Conservation (phyloP, 2,329 filamentous ascomycete genomes). For the Arthroderma sp. region DNA sequence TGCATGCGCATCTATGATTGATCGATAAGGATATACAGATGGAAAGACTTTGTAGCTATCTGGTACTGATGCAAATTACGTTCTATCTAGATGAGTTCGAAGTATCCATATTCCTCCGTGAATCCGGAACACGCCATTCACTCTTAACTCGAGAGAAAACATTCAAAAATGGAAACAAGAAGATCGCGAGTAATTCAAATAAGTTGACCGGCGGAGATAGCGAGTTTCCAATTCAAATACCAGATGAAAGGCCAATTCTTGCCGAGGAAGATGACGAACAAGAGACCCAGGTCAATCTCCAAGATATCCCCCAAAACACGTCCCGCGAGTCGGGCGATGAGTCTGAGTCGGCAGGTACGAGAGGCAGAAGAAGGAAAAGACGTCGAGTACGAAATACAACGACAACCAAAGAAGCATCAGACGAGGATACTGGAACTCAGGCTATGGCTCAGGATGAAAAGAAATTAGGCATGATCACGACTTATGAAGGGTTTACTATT, state of each 20-base stretch:
- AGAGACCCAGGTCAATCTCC: constrained; percentile 31
- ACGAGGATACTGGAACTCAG: constrained; percentile 10
- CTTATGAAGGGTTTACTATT: constrained; percentile 91
- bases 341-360: constrained; percentile 7
- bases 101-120: constrained; percentile 83
- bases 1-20: constrained; percentile 13
- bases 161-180: constrained; percentile 46
- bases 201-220: constrained; percentile 47
- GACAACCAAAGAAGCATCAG: constrained; percentile 34
- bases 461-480: constrained; percentile 72
- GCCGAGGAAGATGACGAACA: constrained; percentile 52
- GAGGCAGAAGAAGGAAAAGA: constrained; percentile 18
- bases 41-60: neutral
- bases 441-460: constrained; percentile 54
- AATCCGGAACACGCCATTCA: constrained; percentile 71
- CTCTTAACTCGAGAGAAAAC: constrained; percentile 75
- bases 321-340: constrained; percentile 13
- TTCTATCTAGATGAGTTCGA: constrained; percentile 69
- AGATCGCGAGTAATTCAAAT: constrained; percentile 48
- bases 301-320: constrained; percentile 41
- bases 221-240: constrained; percentile 40
- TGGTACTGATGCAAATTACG: neutral
- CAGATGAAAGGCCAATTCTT: constrained; percentile 32
- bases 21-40: neutral
- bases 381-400: constrained; percentile 15